These are phyloP conservation scores for Mycosphaerella sp. DNA, from an alignment of 2,329 filamentous ascomycete species.

Conservation along the genomic window DNA sequence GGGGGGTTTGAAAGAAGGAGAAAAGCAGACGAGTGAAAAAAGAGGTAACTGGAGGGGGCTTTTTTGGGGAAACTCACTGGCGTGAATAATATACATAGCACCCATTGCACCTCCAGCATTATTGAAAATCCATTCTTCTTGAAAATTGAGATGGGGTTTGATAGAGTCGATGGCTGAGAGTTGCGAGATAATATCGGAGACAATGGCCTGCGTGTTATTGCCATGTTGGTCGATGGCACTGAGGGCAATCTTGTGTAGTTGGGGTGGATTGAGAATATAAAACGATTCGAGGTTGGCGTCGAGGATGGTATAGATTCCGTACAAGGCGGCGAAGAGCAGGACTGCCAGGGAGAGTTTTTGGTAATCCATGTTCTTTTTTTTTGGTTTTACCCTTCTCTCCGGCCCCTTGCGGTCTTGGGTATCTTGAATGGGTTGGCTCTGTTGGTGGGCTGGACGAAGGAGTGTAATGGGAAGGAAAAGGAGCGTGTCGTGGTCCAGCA, in stretches of 20 bases:
- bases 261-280: conserved; percentile 67
- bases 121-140: conserved; percentile 83
- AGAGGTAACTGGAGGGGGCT: not conserved
- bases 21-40: not conserved
- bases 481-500: too few species aligned
- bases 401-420: too few species aligned
- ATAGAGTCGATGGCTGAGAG: conserved; percentile 47
- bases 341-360: conserved; percentile 45
- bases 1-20: not conserved
- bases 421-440: too few species aligned
- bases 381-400: not conserved
- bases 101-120: conserved; percentile 90
- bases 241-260: conserved; percentile 62
- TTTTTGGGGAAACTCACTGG: conserved; percentile 54
- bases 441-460: too few species aligned
- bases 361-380: conserved; percentile 4
- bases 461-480: too few species aligned
- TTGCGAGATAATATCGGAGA: conserved; percentile 63
- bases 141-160: conserved; percentile 52
- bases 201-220: conserved; percentile 65
- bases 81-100: conserved; percentile 83
- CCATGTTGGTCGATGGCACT: conserved; percentile 62
- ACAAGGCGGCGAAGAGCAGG: conserved; percentile 50
- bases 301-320: conserved; percentile 49
- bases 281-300: conserved; percentile 51